A percentile compares a stretch with the other conserved stretches of the same genome.
Conservation (phyloP, 768 basidiomycete genomes). For the Boletus patriciae region DNA sequence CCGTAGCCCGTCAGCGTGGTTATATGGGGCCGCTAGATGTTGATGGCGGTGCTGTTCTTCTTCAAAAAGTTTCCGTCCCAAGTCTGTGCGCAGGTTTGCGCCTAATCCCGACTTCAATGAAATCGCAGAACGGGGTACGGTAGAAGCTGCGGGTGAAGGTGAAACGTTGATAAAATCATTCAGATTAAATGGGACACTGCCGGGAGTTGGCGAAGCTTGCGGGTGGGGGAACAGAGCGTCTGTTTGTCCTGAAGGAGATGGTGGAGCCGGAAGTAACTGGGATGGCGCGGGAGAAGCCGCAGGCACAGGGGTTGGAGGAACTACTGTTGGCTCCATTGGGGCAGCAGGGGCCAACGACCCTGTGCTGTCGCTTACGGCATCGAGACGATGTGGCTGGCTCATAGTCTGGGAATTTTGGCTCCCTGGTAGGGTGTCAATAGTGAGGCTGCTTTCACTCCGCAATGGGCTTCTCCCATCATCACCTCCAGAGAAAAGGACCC, state of each 20-base stretch:
- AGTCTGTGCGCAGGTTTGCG: constrained; percentile 58
- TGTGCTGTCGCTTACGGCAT: constrained; percentile 16
- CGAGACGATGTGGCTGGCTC: constrained; percentile 17
- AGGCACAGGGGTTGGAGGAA: constrained; percentile 37
- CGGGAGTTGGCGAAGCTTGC: constrained; percentile 39
- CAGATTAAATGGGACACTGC: constrained; percentile 53
- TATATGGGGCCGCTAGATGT: constrained; percentile 12
- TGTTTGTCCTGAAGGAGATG: constrained; percentile 25
- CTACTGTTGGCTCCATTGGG: constrained; percentile 33
- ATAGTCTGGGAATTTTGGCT: constrained; percentile 27
- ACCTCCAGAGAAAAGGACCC: constrained; percentile 65
- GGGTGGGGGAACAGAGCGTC: constrained; percentile 28
- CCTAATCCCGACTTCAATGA: constrained; percentile 37
- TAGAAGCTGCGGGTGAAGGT: constrained; percentile 53
- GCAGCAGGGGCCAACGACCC: constrained; percentile 26
- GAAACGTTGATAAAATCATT: constrained; percentile 75
- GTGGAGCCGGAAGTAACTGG: constrained; percentile 25
- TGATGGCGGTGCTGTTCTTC: constrained; percentile 59
- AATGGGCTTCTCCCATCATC: constrained; percentile 28
- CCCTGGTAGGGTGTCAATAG: constrained; percentile 25
- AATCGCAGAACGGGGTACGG: constrained; percentile 33
- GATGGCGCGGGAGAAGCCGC: constrained; percentile 23
- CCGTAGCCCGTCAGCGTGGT: constrained; percentile 24
- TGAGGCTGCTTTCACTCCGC: constrained; percentile 30
- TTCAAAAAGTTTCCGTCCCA: constrained; percentile 69